A percentile compares a stretch with the other conserved stretches of the same genome.
phyloP scores from a whole-genome alignment of 495 filamentous ascomycete genomes.

The Acidiella bohemica region DNA sequence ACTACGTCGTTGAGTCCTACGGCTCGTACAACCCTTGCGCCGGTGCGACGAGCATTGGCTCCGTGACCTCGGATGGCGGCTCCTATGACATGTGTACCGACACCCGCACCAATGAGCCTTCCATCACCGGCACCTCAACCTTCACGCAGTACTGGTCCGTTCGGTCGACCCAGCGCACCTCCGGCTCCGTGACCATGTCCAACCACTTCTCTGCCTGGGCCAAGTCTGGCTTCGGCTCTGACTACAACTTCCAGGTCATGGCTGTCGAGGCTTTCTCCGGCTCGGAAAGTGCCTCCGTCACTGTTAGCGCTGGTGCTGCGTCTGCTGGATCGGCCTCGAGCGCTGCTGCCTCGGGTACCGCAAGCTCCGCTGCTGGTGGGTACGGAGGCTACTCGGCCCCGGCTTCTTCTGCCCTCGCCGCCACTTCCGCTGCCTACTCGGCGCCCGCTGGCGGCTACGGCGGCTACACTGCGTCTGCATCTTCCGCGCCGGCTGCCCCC shows the following conservation, averaged over 20 bases:
- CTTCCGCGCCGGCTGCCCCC: background rate
- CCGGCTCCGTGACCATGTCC: constrained; percentile 35
- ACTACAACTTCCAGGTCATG: constrained; percentile 20
- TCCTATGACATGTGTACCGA: constrained; percentile 52
- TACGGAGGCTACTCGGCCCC: background rate
- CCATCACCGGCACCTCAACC: constrained; percentile 41
- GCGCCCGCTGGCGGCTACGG: too few relatives aligned
- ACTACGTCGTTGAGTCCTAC: constrained; percentile 46
- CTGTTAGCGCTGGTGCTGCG: background rate
- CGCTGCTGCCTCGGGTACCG: too few relatives aligned
- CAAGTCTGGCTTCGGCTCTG: constrained; percentile 34
- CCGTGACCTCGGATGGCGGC: constrained; percentile 44
- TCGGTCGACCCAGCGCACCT: constrained; percentile 34
- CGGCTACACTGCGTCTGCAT: too few relatives aligned
- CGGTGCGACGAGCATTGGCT: constrained; percentile 38
- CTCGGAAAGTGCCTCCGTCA: background rate
- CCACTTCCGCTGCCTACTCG: background rate
- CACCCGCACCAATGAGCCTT: constrained; percentile 44
- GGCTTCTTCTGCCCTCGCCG: background rate
- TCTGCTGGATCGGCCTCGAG: too few relatives aligned
- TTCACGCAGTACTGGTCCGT: constrained; percentile 49
- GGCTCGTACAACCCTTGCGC: constrained; percentile 43
- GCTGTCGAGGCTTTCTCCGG: constrained; percentile 2
- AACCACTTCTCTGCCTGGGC: constrained; percentile 56
- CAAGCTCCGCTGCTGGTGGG: background rate